Conservation (phyloP, 352 stramenopile species). For the Phytopythium boreale region DNA sequence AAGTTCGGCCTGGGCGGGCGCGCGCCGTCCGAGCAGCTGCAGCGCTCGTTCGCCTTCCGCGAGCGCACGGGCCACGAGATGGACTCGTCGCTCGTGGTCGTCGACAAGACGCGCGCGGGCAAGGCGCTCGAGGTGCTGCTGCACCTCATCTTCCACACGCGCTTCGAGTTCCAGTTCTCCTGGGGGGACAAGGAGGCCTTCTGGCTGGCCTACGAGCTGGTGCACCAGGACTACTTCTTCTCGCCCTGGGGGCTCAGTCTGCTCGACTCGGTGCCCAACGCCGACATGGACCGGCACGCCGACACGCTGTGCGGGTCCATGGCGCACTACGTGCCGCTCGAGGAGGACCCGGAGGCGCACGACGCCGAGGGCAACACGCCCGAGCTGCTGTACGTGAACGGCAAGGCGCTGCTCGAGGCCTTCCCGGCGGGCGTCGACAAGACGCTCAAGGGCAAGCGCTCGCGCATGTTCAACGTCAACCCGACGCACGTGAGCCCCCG, state of each 20-base stretch:
- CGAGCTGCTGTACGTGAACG: too few species aligned
- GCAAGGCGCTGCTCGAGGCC: conserved; percentile 31
- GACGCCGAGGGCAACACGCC: conserved; percentile 13
- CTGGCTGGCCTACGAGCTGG: conserved; percentile 54
- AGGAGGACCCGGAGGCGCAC: conserved; percentile 13
- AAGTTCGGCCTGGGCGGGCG: conserved; percentile 28
- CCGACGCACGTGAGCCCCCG: conserved; percentile 34
- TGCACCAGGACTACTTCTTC: conserved; percentile 49
- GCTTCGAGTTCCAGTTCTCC: conserved; percentile 43
- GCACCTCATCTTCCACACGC: conserved; percentile 36
- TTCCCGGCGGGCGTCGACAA: conserved; percentile 31
- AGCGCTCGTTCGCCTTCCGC: conserved; percentile 33
- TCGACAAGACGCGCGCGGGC: conserved; percentile 33
- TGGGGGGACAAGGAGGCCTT: conserved; percentile 54
- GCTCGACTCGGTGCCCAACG: conserved; percentile 32
- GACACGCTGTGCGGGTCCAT: conserved; percentile 42
- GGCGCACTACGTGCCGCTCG: conserved; percentile 37
- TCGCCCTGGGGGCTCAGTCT: conserved; percentile 39
- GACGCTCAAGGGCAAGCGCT: conserved; percentile 27
- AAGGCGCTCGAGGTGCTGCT: conserved; percentile 42
- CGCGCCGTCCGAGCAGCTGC: conserved; percentile 34
- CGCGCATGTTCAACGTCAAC: conserved; percentile 39
- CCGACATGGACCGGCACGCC: conserved; percentile 23
- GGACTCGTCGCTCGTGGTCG: conserved; percentile 57
- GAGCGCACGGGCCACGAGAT: conserved; percentile 41